phyloP scores from a whole-genome alignment of 2,329 filamentous ascomycete species.

The Teratosphaeria nubilosa region DNA sequence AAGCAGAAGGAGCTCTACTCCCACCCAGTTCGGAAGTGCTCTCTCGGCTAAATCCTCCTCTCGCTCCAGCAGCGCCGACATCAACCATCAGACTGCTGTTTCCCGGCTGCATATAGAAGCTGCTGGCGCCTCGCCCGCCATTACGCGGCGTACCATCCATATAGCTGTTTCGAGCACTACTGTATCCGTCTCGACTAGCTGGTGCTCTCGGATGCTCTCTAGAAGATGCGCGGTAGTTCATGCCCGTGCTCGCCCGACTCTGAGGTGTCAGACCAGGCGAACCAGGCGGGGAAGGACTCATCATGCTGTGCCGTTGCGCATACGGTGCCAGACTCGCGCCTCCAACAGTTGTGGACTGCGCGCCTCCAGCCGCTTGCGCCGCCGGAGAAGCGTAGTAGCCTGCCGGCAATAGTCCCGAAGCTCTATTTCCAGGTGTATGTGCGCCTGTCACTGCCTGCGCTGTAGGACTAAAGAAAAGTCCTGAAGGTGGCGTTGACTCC shows the following conservation, averaged over 20 bases:
- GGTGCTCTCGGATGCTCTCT: conserved; percentile 4
- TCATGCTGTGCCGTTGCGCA: conserved; percentile 15
- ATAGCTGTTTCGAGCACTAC: conserved; percentile 12
- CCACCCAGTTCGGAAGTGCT: conserved; percentile 49
- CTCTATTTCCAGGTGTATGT: conserved; percentile 43
- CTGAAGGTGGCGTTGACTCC: conserved; percentile 48
- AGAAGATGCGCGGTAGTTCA: conserved; percentile 5
- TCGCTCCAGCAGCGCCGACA: conserved; percentile 9
- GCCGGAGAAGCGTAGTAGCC: conserved; percentile 77
- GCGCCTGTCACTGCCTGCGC: conserved; percentile 47
- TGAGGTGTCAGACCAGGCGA: conserved; percentile 12
- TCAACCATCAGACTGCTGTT: conserved; percentile 25
- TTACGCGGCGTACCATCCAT: conserved; percentile 5
- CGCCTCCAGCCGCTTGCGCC: conserved; percentile 35
- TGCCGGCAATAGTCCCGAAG: conserved; percentile 74
- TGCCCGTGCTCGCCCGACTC: conserved; percentile 9
- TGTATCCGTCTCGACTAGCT: conserved; percentile 6
- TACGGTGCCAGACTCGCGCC: conserved; percentile 22
- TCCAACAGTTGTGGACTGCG: conserved; percentile 34
- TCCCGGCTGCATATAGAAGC: conserved; percentile 23
- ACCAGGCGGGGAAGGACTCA: conserved; percentile 17
- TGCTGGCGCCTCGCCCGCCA: conserved; percentile 4
- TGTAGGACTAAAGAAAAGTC: conserved; percentile 92
- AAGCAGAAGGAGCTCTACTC: conserved; percentile 73
- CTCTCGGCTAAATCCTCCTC: conserved; percentile 12